A percentile compares a stretch with the other conserved stretches of the same genome.
phyloP scores from a whole-genome alignment of 208 protist genomes.

The Entamoeba dispar region DNA sequence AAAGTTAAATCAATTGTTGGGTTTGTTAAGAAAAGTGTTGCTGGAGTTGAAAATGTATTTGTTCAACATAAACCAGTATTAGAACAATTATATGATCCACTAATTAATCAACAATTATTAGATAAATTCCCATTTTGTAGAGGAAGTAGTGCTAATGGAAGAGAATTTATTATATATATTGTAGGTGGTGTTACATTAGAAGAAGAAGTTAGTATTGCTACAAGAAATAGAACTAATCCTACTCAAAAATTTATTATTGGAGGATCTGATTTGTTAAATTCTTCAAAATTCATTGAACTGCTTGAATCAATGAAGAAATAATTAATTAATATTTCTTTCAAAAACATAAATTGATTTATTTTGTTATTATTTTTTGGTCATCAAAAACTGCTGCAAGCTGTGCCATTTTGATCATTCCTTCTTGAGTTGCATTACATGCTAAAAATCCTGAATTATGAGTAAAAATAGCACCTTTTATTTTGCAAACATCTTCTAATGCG shows the following conservation, averaged over 20 bases:
- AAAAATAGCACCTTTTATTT: constrained; percentile 66
- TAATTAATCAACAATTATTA: neutral
- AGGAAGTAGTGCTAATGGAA: neutral
- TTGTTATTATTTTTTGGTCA: neutral
- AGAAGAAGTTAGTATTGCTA: neutral
- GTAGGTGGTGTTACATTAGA: neutral
- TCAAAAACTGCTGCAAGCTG: neutral
- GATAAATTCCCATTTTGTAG: neutral
- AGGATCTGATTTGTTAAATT: neutral
- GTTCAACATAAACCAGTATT: neutral
- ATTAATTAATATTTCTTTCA: too few species aligned
- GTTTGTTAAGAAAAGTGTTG: neutral
- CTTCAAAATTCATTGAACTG: neutral
- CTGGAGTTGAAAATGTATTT: neutral
- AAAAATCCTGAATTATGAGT: constrained; percentile 78
- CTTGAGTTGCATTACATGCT: constrained; percentile 65
- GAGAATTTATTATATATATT: neutral
- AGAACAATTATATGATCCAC: neutral
- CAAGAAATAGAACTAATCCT: neutral
- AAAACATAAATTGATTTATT: too few species aligned
- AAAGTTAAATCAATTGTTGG: neutral
- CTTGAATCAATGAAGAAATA: too few species aligned
- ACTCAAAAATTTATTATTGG: neutral
- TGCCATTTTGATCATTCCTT: constrained; percentile 64
- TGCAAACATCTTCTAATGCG: constrained; percentile 49